Evolutionary conservation across 768 basidiomycete species (phyloP), one percentile per base, ranked within the genome.

Genomic region (Lactifluus echinatus): DNA sequence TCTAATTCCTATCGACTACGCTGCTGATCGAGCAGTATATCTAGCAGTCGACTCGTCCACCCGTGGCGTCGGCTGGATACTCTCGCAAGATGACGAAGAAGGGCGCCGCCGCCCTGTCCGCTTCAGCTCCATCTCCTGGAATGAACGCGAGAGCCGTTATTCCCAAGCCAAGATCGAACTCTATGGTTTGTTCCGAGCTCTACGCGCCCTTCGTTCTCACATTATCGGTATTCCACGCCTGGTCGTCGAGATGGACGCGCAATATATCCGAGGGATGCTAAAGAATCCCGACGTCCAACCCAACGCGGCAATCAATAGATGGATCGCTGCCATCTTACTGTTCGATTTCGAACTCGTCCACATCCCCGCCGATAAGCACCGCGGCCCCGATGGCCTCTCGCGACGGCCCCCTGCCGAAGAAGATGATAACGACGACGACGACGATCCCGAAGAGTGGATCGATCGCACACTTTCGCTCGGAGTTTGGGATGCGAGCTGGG

Each of bases 201-300:
- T n/a, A n/a, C n/a, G n/a, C n/a, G n/a, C n/a, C n/a, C n/a, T n/a
- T n/a, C n/a, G n/a, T n/a, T n/a, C n/a, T n/a, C n/a, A n/a, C n/a
- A n/a, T n/a, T n/a, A n/a, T n/a, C n/a, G n/a, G n/a, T n/a, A n/a
- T n/a, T n/a, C n/a, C n/a, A n/a, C n/a, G n/a, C n/a, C n/a, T n/a
- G n/a, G n/a, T n/a, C n/a, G n/a, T n/a, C n/a, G n/a, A n/a, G n/a
- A n/a, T n/a, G n/a, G n/a, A n/a, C n/a, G n/a, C 0, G 0, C 61
- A 65, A 5, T 77, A 73, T 53, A 68, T 76, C 31, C 64, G 66
- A 23, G 74, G 71, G 0, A 76, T 75, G 73, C 51, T 76, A 0
- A 71, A 71, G 26, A 71, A 74, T 31, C 74, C 72, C 0, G 72
- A 74, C 24, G 57, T 73, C 0, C 67, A 71, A 3, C 74, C 74